These are phyloP conservation scores for Mycena rosella DNA, from an alignment of 768 basidiomycete species.

Conservation along the genomic window DNA sequence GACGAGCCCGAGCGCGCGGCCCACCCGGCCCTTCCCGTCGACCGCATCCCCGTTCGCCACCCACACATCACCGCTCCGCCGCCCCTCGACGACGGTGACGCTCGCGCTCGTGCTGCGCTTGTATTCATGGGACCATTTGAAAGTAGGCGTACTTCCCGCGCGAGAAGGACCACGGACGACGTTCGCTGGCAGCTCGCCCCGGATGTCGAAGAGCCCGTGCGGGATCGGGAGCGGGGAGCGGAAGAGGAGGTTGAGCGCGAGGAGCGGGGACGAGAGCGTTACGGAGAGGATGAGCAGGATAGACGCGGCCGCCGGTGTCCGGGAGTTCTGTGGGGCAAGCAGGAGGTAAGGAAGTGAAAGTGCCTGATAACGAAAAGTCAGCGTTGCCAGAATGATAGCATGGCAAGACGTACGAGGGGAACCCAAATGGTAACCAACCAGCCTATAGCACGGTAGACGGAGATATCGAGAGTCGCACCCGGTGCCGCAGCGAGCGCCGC, in stretches of 20 bases:
- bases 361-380: slow-evolving; percentile 52
- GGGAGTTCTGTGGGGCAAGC: slow-evolving; percentile 52
- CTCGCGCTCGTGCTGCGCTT: slow-evolving; percentile 75
- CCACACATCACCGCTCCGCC: slow-evolving; percentile 83
- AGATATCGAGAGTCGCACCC: slow-evolving; percentile 66
- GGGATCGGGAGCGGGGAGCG: slow-evolving; percentile 77
- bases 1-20: slow-evolving; percentile 74
- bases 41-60: slow-evolving; percentile 78
- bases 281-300: slow-evolving; percentile 73
- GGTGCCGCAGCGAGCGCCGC: slow-evolving; percentile 57
- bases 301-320: slow-evolving; percentile 54
- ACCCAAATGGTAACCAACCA: slow-evolving; percentile 80
- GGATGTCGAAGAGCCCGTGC: slow-evolving; percentile 70
- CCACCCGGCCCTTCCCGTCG: slow-evolving; percentile 71
- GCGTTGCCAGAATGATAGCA: not conserved
- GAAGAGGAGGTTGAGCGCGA: slow-evolving; percentile 72
- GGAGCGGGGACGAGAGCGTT: slow-evolving; percentile 75
- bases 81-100: slow-evolving; percentile 76
- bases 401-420: slow-evolving; percentile 67
- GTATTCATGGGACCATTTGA: slow-evolving; percentile 66
- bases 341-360: slow-evolving; percentile 76
- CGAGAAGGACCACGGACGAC: slow-evolving; percentile 60
- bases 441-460: slow-evolving; percentile 64
- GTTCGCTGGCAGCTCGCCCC: slow-evolving; percentile 55
- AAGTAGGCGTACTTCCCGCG: slow-evolving; percentile 53